Percentiles rank a stretch among this genome's conserved stretches.
Conservation (phyloP, 208 protist species). For the Trypanosoma melophagium region DNA sequence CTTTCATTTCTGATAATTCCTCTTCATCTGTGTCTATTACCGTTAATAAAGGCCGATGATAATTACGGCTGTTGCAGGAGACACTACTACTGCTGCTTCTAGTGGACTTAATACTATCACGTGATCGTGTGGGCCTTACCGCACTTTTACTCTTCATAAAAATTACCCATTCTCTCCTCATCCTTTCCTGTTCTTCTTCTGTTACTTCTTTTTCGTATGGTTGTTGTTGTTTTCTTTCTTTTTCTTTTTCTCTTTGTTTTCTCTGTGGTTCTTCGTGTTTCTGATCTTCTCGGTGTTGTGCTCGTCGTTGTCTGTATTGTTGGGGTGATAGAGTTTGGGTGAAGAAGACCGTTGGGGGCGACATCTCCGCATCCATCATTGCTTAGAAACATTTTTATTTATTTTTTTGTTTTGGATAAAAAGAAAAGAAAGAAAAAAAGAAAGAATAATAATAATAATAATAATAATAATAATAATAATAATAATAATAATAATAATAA, state of each 20-base stretch:
- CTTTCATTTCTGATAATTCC: not conserved
- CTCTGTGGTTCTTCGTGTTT: too few relatives aligned
- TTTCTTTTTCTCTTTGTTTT: too few relatives aligned
- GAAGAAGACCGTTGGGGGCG: too few relatives aligned
- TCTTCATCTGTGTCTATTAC: not conserved
- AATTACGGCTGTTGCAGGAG: constrained; percentile 8
- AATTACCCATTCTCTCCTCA: not conserved
- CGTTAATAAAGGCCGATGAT: constrained; percentile 5
- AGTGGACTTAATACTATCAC: too few relatives aligned
- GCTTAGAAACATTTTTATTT: not conserved
- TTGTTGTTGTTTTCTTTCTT: too few relatives aligned
- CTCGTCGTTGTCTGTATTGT: too few relatives aligned
- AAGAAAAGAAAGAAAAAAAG: constrained; percentile 1
- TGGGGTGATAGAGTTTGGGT: too few relatives aligned
- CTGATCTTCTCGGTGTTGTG: too few relatives aligned
- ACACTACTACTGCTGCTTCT: too few relatives aligned
- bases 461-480: not conserved
- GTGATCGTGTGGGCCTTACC: too few relatives aligned
- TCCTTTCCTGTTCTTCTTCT: not conserved
- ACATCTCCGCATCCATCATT: too few relatives aligned
- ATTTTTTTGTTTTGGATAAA: not conserved
- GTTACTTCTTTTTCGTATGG: not conserved
- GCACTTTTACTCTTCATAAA: too few relatives aligned
- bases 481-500: not conserved
- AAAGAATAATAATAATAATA: not conserved